Conservation (phyloP, 345 rosid species). For the Boechera divaricarpa region DNA sequence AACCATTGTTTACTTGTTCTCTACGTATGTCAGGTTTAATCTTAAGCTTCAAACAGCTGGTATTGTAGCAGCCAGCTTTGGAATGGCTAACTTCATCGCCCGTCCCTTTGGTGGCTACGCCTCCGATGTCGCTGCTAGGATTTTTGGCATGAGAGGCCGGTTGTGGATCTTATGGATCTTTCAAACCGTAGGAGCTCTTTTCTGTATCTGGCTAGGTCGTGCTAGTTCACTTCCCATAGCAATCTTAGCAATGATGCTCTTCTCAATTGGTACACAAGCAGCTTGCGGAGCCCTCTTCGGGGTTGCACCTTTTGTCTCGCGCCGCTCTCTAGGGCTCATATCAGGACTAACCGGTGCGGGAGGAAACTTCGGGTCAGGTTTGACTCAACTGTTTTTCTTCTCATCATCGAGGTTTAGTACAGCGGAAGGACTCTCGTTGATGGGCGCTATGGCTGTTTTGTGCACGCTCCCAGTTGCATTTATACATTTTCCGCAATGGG, state of each 20-base stretch:
- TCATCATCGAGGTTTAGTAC: slow-evolving; percentile 59
- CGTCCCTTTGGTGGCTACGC: slow-evolving; percentile 81
- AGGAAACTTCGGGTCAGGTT: slow-evolving; percentile 81
- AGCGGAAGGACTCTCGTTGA: slow-evolving; percentile 59
- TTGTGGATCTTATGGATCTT: slow-evolving; percentile 77
- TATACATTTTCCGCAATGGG: slow-evolving; percentile 86
- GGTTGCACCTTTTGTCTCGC: slow-evolving; percentile 72
- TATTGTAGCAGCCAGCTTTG: slow-evolving; percentile 76
- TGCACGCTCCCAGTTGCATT: slow-evolving; percentile 68
- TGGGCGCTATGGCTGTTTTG: slow-evolving; percentile 74
- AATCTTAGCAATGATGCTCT: slow-evolving; percentile 70
- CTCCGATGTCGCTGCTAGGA: slow-evolving; percentile 61
- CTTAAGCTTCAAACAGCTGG: slow-evolving; percentile 81
- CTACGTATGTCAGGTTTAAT: slow-evolving; percentile 54
- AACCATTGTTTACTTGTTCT: slow-evolving; percentile 21
- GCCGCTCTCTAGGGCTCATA: slow-evolving; percentile 77
- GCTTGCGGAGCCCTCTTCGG: slow-evolving; percentile 91
- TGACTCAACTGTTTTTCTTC: slow-evolving; percentile 75
- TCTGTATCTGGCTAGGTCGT: slow-evolving; percentile 79
- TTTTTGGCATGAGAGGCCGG: slow-evolving; percentile 85
- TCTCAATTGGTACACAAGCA: slow-evolving; percentile 79
- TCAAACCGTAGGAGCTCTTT: slow-evolving; percentile 72
- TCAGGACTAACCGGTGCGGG: slow-evolving; percentile 81
- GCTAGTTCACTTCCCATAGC: slow-evolving; percentile 76
- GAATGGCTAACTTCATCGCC: slow-evolving; percentile 81